Evolutionary conservation across 129 eudicot genomes (phyloP), one percentile per base, ranked within the genome.

Genomic region (Chrysanthemum makinoi): DNA sequence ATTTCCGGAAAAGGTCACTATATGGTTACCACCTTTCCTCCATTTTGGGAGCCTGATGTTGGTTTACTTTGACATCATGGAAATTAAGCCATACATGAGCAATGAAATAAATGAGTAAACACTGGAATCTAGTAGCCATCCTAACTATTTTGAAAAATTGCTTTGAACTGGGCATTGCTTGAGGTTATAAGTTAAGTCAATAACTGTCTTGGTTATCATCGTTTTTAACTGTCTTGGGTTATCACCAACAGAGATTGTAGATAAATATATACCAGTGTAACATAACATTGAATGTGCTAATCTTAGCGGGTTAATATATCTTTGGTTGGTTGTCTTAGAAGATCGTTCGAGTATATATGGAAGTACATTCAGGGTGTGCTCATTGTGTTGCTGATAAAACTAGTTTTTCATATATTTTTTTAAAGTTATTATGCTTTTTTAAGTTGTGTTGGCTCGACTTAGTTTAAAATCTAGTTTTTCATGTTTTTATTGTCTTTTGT

Each of bases 1-100:
- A 10, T 65, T 33, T 43, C 16, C 16, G 53, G n/a, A 35, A 35
- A 35, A 46, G 33, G 44, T 44, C n/a, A 65, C 69, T 65, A 6
- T 43, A 44, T 52, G 30, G 30, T 65, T 16, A 17, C 55, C 52
- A 10, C 7, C 6, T n/a, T 50, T 19, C 28, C 44, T 8, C n/a
- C 35, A 58, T 60, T 60, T 60, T 20, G 39, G 44, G 44, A 60
- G 28, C 28, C 5, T 60, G 65, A 60, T 26, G 65, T 59, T 24
- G 64, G 64, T 59, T 59, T 4, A 11, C 26, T 7, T 59, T 24
- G n/a, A 59, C 35, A 22, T 59, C 17, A 24, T 59, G 64, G 43
- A 24, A 22, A 59, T 59, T 30, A 7, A 59, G 39, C n/a, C 64
- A 59, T 59, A 56, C 62, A 22, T 59, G 64, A 10, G 22, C 12